These are phyloP conservation scores for Penicillium sp. DNA, from an alignment of 2,329 filamentous ascomycete genomes.

Conservation along the genomic window DNA sequence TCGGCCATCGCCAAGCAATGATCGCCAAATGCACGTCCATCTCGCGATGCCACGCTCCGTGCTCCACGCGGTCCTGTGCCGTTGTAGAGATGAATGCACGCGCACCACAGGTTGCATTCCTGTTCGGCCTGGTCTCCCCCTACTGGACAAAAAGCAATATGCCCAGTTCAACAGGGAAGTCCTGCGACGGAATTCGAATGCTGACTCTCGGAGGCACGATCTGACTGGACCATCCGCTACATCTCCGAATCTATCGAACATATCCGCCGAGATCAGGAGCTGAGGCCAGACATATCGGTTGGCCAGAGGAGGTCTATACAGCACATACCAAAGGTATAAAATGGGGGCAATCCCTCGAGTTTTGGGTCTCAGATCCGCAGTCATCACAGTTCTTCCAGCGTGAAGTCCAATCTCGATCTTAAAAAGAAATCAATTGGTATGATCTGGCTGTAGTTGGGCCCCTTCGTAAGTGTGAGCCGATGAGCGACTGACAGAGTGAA, in stretches of 20 bases:
- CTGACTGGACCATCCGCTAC: slow-evolving; percentile 8
- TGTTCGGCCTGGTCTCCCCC: neutral
- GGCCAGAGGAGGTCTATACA: neutral
- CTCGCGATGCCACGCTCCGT: slow-evolving; percentile 3
- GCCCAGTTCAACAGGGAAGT: neutral
- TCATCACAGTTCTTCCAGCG: neutral
- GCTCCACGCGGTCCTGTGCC: slow-evolving; percentile 12
- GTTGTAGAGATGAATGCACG: neutral
- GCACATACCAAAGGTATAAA: slow-evolving; percentile 8
- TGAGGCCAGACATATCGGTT: neutral
- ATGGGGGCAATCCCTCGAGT: neutral
- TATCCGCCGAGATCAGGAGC: slow-evolving; percentile 11
- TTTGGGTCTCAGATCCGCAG: neutral
- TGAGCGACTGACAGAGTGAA: too few relatives aligned
- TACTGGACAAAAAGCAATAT: slow-evolving; percentile 8
- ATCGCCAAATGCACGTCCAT: slow-evolving; percentile 4
- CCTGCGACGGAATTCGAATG: slow-evolving; percentile 5
- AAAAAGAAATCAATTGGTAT: too few relatives aligned
- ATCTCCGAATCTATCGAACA: slow-evolving; percentile 11
- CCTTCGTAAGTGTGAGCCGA: too few relatives aligned
- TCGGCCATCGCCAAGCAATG: neutral
- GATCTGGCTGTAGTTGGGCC: too few relatives aligned
- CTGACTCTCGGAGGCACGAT: slow-evolving; percentile 2
- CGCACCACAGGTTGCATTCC: too few relatives aligned
- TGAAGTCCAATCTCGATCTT: neutral